Evolutionary conservation across 1,284 basidiomycete genomes (phyloP), one percentile per base, ranked within the genome.

Genomic region (Trametes versicolor): DNA sequence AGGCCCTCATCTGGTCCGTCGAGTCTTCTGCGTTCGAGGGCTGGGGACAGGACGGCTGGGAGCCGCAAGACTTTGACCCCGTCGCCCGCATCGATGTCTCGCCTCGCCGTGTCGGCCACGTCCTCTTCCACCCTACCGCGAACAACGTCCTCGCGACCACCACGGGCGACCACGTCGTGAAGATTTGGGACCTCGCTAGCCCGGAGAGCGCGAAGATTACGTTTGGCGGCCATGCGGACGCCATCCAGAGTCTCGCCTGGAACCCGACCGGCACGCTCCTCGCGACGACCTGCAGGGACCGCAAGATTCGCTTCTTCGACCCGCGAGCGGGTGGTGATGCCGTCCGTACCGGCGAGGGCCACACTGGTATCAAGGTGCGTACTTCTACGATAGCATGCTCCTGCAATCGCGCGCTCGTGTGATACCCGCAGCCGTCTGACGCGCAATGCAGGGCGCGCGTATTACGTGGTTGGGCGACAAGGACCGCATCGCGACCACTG

Each of bases 111-210:
- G 89, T 98, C 64, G 97, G 97, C 0, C 97, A 99, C 74, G 94
- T 98, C 49, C 82, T 94, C 43, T 99, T 96, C 86, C 95, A 99
- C 77, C 97, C 97, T 0, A 95, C 94, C 1, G 96, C 97, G 0
- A 79, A 89, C 59, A 93, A 95, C 72, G 89, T 99, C 13, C 84
- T 99, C 32, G 94, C 95, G 1, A 92, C 90, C 48, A 91, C 96
- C 0, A 93, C 94, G 0, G 94, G 94, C 48, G 97, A 99, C 72
- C 90, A 97, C 74, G 85, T 88, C 50, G 89, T 99, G 71, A 95
- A 95, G 76, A 82, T 99, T 1, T 99, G 95, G 92, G 97, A 99
- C 78, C 84, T 98, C 60, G 88, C 88, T 5, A 82, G 84, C 51
- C 81, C 88, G 0, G 90, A 94, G 64, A 82, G 86, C 41, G 81